These are phyloP conservation scores for Reutealis trisperma DNA, from an alignment of 345 rosid genomes.

Conservation along the genomic window DNA sequence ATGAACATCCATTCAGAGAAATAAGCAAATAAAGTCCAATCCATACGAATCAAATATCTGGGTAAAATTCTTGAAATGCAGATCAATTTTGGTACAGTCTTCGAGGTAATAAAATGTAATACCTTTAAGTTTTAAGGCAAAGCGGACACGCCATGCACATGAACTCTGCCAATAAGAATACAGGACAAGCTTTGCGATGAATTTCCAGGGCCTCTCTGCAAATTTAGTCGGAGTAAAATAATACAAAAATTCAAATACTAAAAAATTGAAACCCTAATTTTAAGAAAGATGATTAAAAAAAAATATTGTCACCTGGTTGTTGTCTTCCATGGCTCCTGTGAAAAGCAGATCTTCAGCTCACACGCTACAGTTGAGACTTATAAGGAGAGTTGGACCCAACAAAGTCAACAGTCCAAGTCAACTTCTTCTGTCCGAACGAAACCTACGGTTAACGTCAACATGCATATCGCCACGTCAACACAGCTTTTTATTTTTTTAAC, in stretches of 20 bases:
- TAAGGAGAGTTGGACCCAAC: too few species aligned
- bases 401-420: not conserved
- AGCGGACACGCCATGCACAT: constrained; percentile 70
- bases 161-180: constrained; percentile 63
- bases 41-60: not conserved
- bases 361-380: too few species aligned
- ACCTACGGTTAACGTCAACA: too few species aligned
- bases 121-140: constrained; percentile 58
- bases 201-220: not conserved
- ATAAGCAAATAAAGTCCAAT: not conserved
- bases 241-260: not conserved
- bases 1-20: constrained; percentile 22
- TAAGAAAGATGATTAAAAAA: not conserved
- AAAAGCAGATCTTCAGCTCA: not conserved
- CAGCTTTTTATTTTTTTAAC: not conserved
- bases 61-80: not conserved
- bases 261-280: not conserved
- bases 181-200: constrained; percentile 36
- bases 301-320: not conserved
- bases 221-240: not conserved
- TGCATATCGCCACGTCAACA: too few species aligned
- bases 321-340: not conserved
- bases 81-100: not conserved
- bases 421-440: not conserved
- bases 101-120: not conserved